A percentile compares a stretch with the other conserved stretches of the same genome.
These are phyloP conservation scores for Jackrogersella minutella DNA, from an alignment of 495 filamentous ascomycete genomes.

Conservation along the genomic window DNA sequence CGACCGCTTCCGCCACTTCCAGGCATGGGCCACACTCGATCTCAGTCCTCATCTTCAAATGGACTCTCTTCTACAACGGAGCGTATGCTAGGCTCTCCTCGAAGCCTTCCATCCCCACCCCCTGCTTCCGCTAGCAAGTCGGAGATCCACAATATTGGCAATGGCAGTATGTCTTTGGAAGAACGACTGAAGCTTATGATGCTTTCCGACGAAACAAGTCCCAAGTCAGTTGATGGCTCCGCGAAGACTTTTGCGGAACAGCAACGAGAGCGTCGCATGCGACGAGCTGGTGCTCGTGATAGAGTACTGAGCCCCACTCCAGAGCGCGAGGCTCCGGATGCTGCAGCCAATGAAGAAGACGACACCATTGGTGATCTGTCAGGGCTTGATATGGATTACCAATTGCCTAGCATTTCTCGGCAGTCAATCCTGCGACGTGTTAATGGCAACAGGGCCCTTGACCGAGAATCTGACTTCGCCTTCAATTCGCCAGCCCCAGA, in stretches of 20 bases:
- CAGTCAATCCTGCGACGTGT: constrained; percentile 92
- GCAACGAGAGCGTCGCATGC: constrained; percentile 69
- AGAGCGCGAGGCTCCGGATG: constrained; percentile 54
- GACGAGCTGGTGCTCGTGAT: constrained; percentile 59
- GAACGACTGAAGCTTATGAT: constrained; percentile 85
- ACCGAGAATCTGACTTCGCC: constrained; percentile 67
- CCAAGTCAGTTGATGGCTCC: constrained; percentile 50
- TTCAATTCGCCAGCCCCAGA: constrained; percentile 66
- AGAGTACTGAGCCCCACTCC: constrained; percentile 58
- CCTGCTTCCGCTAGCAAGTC: constrained; percentile 70
- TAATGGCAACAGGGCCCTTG: constrained; percentile 69
- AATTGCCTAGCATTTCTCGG: constrained; percentile 82
- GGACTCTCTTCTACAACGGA: constrained; percentile 69
- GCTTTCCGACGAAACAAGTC: constrained; percentile 67
- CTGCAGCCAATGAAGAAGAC: constrained; percentile 51
- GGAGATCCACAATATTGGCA: constrained; percentile 73
- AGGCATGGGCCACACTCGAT: constrained; percentile 52
- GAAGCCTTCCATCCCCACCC: constrained; percentile 72
- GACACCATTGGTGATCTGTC: constrained; percentile 64
- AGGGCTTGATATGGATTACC: constrained; percentile 62
- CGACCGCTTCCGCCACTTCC: constrained; percentile 80
- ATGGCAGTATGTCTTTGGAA: constrained; percentile 77
- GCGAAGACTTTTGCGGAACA: constrained; percentile 53
- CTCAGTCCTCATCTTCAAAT: constrained; percentile 51
- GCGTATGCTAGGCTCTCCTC: constrained; percentile 64